Evolutionary conservation across 495 filamentous ascomycete genomes (phyloP).

Genomic region (Melanomma pulvis-pyrius): DNA sequence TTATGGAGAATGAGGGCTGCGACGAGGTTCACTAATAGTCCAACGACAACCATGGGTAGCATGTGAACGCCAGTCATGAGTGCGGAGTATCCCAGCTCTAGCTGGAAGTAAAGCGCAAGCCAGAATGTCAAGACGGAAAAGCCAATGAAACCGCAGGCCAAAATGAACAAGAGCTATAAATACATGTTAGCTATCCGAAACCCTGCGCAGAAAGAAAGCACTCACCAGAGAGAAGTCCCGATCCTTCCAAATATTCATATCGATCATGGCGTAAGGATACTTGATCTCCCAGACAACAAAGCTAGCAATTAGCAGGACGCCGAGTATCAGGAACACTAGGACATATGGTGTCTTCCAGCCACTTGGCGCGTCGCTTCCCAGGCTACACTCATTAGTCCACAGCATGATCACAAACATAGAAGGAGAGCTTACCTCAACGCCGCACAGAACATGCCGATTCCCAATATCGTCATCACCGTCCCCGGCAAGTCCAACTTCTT

Average conservation of each 20-base stretch:
- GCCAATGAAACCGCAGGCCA: slow-evolving; percentile 43
- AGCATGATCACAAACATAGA: not conserved
- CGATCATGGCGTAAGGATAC: slow-evolving; percentile 47
- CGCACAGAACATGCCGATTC: slow-evolving; percentile 67
- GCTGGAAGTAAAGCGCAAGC: slow-evolving; percentile 59
- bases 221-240: slow-evolving; percentile 44
- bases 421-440: slow-evolving; percentile 56
- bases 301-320: slow-evolving; percentile 40
- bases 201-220: not conserved
- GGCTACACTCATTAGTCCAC: slow-evolving; percentile 34
- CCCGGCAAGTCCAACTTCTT: slow-evolving; percentile 68
- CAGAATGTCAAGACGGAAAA: slow-evolving; percentile 53
- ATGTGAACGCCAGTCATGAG: slow-evolving; percentile 44
- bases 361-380: slow-evolving; percentile 53
- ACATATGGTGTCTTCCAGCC: slow-evolving; percentile 50
- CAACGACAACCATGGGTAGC: slow-evolving; percentile 45
- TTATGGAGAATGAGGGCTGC: slow-evolving; percentile 46
- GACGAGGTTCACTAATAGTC: slow-evolving; percentile 44
- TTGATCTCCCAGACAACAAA: slow-evolving; percentile 48
- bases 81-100: slow-evolving; percentile 38
- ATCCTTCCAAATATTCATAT: slow-evolving; percentile 50
- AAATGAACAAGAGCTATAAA: slow-evolving; percentile 36
- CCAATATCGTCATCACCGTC: slow-evolving; percentile 62
- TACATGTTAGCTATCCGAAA: not conserved
- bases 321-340: slow-evolving; percentile 45